phyloP scores from a whole-genome alignment of 2,329 filamentous ascomycete species.

The Karstenula rhodostoma region DNA sequence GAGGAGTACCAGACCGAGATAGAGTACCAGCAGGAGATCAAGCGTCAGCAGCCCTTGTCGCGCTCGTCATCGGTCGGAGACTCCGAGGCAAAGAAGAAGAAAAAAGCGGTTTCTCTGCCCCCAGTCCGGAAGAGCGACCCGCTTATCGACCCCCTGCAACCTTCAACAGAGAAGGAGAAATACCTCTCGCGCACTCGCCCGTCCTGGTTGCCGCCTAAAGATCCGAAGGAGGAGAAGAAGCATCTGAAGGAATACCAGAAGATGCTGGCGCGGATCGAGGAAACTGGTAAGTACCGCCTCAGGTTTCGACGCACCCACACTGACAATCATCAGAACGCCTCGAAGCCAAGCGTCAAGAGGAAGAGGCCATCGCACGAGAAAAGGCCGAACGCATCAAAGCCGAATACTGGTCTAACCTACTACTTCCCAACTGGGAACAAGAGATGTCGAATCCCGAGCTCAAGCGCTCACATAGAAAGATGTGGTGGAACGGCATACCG shows the following conservation, averaged over 20 bases:
- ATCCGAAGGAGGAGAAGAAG: conserved; percentile 87
- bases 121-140: conserved; percentile 77
- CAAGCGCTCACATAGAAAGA: conserved; percentile 61
- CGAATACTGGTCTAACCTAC: conserved; percentile 77
- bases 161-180: conserved; percentile 87
- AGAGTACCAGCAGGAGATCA: conserved; percentile 59
- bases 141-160: conserved; percentile 83
- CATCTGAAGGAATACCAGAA: conserved; percentile 86
- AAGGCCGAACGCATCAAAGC: conserved; percentile 59
- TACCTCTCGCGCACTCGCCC: conserved; percentile 79
- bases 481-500: conserved; percentile 84
- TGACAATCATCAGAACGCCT: conserved; percentile 40
- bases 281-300: conserved; percentile 57
- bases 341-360: conserved; percentile 52
- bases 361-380: conserved; percentile 59
- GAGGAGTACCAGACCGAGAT: conserved; percentile 78
- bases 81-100: conserved; percentile 62
- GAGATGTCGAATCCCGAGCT: conserved; percentile 61
- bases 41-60: conserved; percentile 56
- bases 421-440: conserved; percentile 77
- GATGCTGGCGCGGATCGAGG: conserved; percentile 74
- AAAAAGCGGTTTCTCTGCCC: conserved; percentile 61
- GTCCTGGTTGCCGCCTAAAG: conserved; percentile 85
- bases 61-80: conserved; percentile 41
- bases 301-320: background rate